Conservation (phyloP, 352 stramenopile genomes). For the Phytophthora multivora region DNA sequence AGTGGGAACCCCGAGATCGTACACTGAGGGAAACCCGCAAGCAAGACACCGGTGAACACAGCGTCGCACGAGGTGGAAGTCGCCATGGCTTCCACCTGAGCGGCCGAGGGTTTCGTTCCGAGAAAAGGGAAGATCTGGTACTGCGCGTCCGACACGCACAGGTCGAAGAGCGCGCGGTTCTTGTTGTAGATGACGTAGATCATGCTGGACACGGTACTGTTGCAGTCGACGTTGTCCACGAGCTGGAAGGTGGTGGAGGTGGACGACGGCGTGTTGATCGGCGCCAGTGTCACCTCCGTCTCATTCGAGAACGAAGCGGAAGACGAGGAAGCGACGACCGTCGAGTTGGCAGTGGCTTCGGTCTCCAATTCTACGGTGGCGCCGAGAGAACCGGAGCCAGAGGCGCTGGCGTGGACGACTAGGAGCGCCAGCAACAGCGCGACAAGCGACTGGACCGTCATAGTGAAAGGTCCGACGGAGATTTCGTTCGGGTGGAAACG, state of each 20-base stretch:
- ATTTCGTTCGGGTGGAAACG: background rate
- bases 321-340: background rate
- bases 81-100: constrained; percentile 42
- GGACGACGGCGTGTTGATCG: constrained; percentile 41
- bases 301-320: constrained; percentile 8
- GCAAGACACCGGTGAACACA: constrained; percentile 55
- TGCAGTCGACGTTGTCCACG: constrained; percentile 48
- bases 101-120: constrained; percentile 45
- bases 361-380: constrained; percentile 8
- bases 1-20: constrained; percentile 56
- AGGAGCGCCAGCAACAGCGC: constrained; percentile 24
- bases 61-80: constrained; percentile 45
- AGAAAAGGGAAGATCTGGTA: constrained; percentile 72
- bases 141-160: constrained; percentile 46
- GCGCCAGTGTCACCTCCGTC: constrained; percentile 17
- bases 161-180: constrained; percentile 57
- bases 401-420: constrained; percentile 2
- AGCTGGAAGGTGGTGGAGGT: constrained; percentile 57
- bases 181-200: constrained; percentile 58
- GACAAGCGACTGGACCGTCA: constrained; percentile 11
- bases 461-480: background rate
- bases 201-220: constrained; percentile 42
- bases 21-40: constrained; percentile 49
- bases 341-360: constrained; percentile 3
- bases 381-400: constrained; percentile 21